Conservation (phyloP, 305 asterid species). For the Rubia tinctorum region DNA sequence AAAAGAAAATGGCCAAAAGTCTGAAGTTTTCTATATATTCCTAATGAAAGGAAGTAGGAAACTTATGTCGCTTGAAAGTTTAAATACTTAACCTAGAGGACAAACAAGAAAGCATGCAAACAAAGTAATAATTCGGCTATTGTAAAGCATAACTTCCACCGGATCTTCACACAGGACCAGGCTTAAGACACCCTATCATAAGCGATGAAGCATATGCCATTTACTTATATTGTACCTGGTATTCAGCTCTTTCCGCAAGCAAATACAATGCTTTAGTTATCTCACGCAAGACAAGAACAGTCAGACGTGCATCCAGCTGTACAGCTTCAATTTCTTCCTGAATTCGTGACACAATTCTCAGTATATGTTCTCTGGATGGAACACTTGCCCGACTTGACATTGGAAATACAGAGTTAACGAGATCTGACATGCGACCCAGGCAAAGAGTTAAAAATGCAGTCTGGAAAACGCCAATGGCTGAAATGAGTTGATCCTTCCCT, state of each 20-base stretch:
- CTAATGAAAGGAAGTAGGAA: not conserved
- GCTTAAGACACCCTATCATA: not conserved
- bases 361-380: constrained; percentile 79
- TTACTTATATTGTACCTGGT: constrained; percentile 53
- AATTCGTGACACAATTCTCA: constrained; percentile 64
- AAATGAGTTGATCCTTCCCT: constrained; percentile 79
- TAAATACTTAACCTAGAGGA: not conserved
- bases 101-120: constrained; percentile 9
- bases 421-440: constrained; percentile 74
- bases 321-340: constrained; percentile 97
- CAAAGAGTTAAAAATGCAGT: constrained; percentile 77
- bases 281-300: constrained; percentile 80
- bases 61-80: not conserved
- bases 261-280: constrained; percentile 77
- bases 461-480: constrained; percentile 71
- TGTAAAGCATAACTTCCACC: not conserved
- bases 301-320: constrained; percentile 77
- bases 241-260: constrained; percentile 84
- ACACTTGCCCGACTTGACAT: constrained; percentile 86
- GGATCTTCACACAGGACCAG: not conserved
- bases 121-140: not conserved
- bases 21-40: not conserved
- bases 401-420: constrained; percentile 78
- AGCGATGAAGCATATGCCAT: not conserved
- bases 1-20: not conserved